Percentiles rank a stretch among this genome's conserved stretches.
phyloP scores from a whole-genome alignment of 2,329 filamentous ascomycete genomes.

The Nannizzia gypsea region DNA sequence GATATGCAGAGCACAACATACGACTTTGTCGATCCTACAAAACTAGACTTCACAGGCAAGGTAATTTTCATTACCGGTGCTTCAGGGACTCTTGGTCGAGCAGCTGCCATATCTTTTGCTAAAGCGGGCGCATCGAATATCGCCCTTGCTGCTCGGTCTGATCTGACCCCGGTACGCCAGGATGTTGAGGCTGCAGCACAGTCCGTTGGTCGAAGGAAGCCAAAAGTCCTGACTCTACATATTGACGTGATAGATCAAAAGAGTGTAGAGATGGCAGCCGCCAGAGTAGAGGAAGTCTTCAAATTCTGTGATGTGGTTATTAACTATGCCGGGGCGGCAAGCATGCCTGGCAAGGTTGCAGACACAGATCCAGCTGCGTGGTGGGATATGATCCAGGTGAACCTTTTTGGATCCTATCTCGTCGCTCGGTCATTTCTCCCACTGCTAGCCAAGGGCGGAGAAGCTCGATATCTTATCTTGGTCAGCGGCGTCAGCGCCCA shows the following conservation, averaged over 20 bases:
- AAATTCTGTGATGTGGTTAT: slow-evolving; percentile 35
- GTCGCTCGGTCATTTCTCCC: slow-evolving; percentile 38
- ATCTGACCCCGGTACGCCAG: slow-evolving; percentile 28
- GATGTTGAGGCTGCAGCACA: slow-evolving; percentile 28
- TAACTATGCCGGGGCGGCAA: slow-evolving; percentile 37
- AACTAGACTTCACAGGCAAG: slow-evolving; percentile 31
- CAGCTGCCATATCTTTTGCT: slow-evolving; percentile 46
- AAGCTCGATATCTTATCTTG: slow-evolving; percentile 37
- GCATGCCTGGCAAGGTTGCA: slow-evolving; percentile 18
- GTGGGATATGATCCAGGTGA: slow-evolving; percentile 38
- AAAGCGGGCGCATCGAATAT: slow-evolving; percentile 42
- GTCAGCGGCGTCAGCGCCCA: slow-evolving; percentile 35
- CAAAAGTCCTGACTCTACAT: slow-evolving; percentile 33
- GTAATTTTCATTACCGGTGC: slow-evolving; percentile 45
- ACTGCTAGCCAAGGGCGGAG: slow-evolving; percentile 21
- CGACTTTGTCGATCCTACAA: slow-evolving; percentile 34
- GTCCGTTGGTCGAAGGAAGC: slow-evolving; percentile 24
- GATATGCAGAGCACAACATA: slow-evolving; percentile 26
- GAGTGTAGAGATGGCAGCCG: slow-evolving; percentile 27
- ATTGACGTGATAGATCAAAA: slow-evolving; percentile 34
- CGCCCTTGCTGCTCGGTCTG: slow-evolving; percentile 42
- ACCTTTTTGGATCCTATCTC: slow-evolving; percentile 39
- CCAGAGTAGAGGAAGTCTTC: slow-evolving; percentile 23
- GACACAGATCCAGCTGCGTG: slow-evolving; percentile 29
- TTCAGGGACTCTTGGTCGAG: slow-evolving; percentile 43